Evolutionary conservation across 768 basidiomycete genomes (phyloP).

Genomic region (Imleria badia): DNA sequence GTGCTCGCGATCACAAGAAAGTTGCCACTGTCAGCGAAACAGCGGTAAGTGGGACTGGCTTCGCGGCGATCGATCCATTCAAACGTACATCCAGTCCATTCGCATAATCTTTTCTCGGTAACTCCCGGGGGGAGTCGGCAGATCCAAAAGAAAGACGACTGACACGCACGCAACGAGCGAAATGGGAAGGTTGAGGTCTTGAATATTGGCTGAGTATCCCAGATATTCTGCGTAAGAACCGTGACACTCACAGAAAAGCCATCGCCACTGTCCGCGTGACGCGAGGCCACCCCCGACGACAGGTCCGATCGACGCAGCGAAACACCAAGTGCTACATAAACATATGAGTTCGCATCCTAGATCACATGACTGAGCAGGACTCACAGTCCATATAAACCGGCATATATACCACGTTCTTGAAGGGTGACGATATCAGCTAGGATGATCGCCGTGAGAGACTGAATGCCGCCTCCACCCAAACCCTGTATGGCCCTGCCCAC

Average conservation of each 20-base stretch:
- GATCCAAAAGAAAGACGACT: constrained; percentile 32
- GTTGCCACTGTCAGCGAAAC: constrained; percentile 39
- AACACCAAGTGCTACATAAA: constrained; percentile 31
- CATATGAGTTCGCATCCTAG: not conserved
- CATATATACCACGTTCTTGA: constrained; percentile 41
- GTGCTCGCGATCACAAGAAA: constrained; percentile 39
- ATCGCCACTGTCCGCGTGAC: constrained; percentile 36
- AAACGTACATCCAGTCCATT: constrained; percentile 45
- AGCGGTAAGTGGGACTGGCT: not conserved
- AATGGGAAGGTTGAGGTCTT: constrained; percentile 44
- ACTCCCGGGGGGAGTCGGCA: constrained; percentile 34
- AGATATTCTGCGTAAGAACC: not conserved
- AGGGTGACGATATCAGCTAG: constrained; percentile 48
- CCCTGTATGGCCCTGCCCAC: constrained; percentile 43
- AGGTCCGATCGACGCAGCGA: constrained; percentile 36
- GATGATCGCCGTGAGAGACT: constrained; percentile 40
- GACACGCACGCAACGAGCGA: constrained; percentile 28
- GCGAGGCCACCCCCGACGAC: constrained; percentile 38
- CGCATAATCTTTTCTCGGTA: constrained; percentile 34
- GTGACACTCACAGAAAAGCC: constrained; percentile 38
- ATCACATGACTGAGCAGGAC: not conserved
- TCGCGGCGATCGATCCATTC: not conserved
- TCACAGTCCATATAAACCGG: constrained; percentile 38
- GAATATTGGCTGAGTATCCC: not conserved
- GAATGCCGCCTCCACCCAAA: constrained; percentile 41